Conservation (phyloP, 331 rosid genomes). For the Malus hybrid region DNA sequence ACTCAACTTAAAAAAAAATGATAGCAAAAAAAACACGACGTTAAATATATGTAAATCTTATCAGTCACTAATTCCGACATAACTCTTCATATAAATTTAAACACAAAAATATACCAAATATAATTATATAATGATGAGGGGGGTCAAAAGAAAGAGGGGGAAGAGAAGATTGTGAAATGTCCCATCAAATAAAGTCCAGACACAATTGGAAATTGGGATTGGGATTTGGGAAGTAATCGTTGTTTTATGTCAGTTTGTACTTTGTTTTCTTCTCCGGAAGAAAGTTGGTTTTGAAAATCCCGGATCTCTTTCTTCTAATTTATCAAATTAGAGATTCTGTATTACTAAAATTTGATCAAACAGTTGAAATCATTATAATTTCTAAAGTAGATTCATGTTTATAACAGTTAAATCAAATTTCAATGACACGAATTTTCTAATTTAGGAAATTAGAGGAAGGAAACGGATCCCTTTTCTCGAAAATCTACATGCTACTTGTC, state of each 20-base stretch:
- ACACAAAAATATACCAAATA: no score
- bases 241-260: constrained; percentile 27
- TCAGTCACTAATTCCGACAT: no score
- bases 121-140: background rate
- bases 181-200: background rate
- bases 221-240: constrained; percentile 21
- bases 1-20: no score
- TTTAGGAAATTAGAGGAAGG: rapidly evolving
- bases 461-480: no score
- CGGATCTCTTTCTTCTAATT: background rate
- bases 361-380: no score
- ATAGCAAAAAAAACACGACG: no score
- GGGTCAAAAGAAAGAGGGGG: background rate
- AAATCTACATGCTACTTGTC: no score
- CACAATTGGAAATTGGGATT: constrained; percentile 21
- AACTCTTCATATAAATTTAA: no score
- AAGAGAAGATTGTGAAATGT: background rate
- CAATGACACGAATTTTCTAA: rapidly evolving
- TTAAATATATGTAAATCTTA: no score
- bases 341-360: no score
- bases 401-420: rapidly evolving
- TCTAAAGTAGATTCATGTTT: rapidly evolving
- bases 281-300: background rate
- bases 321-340: rapidly evolving
- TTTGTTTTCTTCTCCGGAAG: constrained; percentile 23